Base-by-base conservation (phyloP, 1,284 basidiomycete species). In the Leccinum griseonigrum region DNA sequence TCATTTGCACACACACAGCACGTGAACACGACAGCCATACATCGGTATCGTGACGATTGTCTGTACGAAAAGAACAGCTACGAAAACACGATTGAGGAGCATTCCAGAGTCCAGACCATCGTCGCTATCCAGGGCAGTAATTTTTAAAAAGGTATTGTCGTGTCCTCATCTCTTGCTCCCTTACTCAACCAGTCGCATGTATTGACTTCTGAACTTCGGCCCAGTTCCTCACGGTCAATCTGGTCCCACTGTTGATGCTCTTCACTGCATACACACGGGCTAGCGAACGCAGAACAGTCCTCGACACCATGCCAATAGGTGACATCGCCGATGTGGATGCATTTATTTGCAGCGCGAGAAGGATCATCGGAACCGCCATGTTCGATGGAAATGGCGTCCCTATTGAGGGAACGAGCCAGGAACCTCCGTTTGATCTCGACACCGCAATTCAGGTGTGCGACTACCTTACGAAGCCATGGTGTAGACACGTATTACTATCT, bases 221-320 rank as follows among this genome's bases (percentile, higher is more conserved):
- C 28, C 69, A 97, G 94, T 98, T 97, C 76, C 85, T 99, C 43
- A 97, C 98, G 68, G 95, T 96, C 0, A 97, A 99, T 74, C 82
- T 97, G 3, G 97, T 98, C 59, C 90, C 94, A 63, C 95, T 96
- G 71, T 88, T 99, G 57, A 95, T 94, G 14, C 93, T 91, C 1
- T 99, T 98, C 74, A 72, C 81, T 99, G 0, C 97, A 99, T 70
- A 83, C 91, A 2, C 82, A 89, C 0, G 91, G 92, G 0, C 85
- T 97, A 3, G 97, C 97, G 11, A 98, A 97, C 69, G 88, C 95
- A 0, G 97, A 99, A 68, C 97, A 98, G 83, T 97, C 3, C 84
- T 97, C 26, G 97, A 97, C 73, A 97, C 96, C 34, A 98, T 75
- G 97, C 97, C 53, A 99, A 99, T 97, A 16, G 95, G 95, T 63